Base-by-base conservation (phyloP, 208 protist species). In the Sergeia podlipaevii region DNA sequence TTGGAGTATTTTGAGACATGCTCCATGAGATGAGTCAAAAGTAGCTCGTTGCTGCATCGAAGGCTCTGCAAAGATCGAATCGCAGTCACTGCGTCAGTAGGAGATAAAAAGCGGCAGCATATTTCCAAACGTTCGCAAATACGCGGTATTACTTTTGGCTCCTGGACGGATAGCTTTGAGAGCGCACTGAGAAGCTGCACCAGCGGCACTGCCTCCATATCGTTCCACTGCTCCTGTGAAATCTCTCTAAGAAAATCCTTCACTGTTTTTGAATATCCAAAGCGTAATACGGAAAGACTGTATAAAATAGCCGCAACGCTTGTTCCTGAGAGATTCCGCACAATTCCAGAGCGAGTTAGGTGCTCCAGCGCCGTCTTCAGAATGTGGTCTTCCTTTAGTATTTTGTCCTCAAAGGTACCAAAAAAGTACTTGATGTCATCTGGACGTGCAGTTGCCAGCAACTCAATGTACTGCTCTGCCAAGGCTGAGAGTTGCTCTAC, bases 341-440 rank as follows among this genome's bases (percentile, higher is more conserved):
- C 63, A 50, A 68, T 55, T 21, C 77, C 74, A 6, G 49, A 64
- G n/a, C 69, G 56, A 36, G 33, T 37, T n/a, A 95, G 37, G 32
- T 65, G 46, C 46, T 84, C 68, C 8, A 95, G 65, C 53, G 81
- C 85, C 55, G 68, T 48, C 59, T 80, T 78, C 32, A 95, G 70
- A 44, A 91, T 30, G 57, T 78, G 73, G 62, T 95, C 87, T 34
- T 89, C 66, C 69, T 95, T 95, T 8, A 91, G 48, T 51, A 89
- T 84, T 56, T 95, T 95, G 8, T 91, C 81, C 37, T 77, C 80
- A 58, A 74, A 95, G 21, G 89, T 71, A 33, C 61, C 84, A 59
- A 95, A 95, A 46, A 95, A 91, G 55, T 79, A 80, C 49, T 85
- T 87, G 59, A 80, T 77, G 49, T 95, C 87, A 68, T 91, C 87